phyloP scores from a whole-genome alignment of 2,329 filamentous ascomycete genomes.

The Thyridium curvatum region DNA sequence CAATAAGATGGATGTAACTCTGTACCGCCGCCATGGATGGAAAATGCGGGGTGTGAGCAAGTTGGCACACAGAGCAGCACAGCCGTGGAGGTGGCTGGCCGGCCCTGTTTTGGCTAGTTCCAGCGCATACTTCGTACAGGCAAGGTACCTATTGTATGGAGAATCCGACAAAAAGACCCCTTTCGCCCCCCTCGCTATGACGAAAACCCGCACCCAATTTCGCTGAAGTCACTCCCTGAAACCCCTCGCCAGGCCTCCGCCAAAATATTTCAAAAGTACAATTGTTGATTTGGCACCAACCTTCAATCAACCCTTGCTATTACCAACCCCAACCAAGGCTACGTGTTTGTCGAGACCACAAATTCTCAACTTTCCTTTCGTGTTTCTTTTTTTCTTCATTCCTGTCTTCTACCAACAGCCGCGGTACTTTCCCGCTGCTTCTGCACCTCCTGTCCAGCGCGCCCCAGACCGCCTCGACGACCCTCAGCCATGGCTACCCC shows the following conservation, averaged over 20 bases:
- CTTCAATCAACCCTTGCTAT: too few species aligned
- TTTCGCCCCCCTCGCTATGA: neutral
- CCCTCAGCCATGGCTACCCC: conserved; percentile 15
- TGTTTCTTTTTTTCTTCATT: neutral
- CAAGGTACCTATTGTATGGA: too few species aligned
- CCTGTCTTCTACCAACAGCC: neutral
- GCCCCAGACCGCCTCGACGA: neutral
- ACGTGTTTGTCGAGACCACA: too few species aligned
- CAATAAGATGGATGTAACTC: too few species aligned
- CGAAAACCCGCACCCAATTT: neutral
- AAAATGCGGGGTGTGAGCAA: too few species aligned
- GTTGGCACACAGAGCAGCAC: too few species aligned
- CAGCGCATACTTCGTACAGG: too few species aligned
- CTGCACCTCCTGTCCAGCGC: conserved; percentile 3
- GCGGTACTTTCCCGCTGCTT: neutral
- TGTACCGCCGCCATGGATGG: too few species aligned
- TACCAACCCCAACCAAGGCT: too few species aligned
- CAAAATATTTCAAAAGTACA: neutral
- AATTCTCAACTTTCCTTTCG: neutral
- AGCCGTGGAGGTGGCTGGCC: too few species aligned
- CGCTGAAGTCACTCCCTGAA: neutral
- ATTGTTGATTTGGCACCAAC: neutral
- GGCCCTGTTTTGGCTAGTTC: too few species aligned
- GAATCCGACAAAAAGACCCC: neutral
- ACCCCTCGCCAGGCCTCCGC: neutral